phyloP scores from a whole-genome alignment of 257 asterid species.

The Cinchona pubescens region DNA sequence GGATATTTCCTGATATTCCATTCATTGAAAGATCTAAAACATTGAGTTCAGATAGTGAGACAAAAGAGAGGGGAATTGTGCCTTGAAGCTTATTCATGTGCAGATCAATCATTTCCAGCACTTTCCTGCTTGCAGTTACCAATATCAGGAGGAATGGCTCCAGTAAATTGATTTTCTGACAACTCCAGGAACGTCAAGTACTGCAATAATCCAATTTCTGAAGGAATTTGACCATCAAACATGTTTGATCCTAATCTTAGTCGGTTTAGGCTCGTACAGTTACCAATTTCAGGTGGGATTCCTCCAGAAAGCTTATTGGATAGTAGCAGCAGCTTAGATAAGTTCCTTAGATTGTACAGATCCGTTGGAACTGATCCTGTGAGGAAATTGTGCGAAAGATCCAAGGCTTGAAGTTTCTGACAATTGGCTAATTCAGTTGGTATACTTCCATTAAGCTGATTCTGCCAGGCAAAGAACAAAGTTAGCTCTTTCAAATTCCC shows the following conservation, averaged over 20 bases:
- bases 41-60: constrained; percentile 42
- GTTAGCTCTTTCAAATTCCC: constrained; percentile 60
- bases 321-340: constrained; percentile 56
- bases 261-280: constrained; percentile 55
- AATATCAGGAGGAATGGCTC: constrained; percentile 48
- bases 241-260: constrained; percentile 57
- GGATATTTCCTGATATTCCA: constrained; percentile 53
- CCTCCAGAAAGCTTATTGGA: constrained; percentile 60
- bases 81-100: constrained; percentile 57
- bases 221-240: constrained; percentile 49
- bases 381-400: constrained; percentile 59
- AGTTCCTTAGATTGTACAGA: constrained; percentile 56
- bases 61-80: constrained; percentile 53
- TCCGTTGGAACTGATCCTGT: constrained; percentile 52
- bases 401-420: constrained; percentile 52
- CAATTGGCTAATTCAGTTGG: constrained; percentile 54
- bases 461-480: constrained; percentile 73
- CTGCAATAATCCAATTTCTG: constrained; percentile 43
- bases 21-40: constrained; percentile 64
- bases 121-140: constrained; percentile 55
- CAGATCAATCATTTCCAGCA: constrained; percentile 68
- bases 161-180: constrained; percentile 53
- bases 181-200: constrained; percentile 59
- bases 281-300: constrained; percentile 59
- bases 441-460: constrained; percentile 58